Evolutionary conservation across 208 protist species (phyloP), one percentile per base, ranked within the genome.

Genomic region (Plasmodiophora brassicae): DNA sequence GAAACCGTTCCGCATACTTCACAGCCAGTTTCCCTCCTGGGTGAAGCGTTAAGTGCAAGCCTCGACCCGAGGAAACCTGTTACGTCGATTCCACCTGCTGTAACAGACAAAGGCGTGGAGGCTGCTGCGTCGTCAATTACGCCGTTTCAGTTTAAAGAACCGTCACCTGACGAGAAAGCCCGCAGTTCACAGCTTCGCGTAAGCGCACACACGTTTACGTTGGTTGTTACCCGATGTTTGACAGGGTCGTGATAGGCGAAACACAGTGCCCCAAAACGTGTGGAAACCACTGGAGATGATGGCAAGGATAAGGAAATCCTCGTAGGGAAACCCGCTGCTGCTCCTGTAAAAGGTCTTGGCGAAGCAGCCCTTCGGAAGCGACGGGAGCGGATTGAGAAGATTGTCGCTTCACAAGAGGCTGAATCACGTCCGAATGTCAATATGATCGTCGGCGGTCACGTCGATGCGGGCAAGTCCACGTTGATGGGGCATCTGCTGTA

Each of bases 401-500:
- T 78, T 44, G n/a, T 32, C n/a, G n/a, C 32, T n/a, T 38, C 20
- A 38, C 14, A 78, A 38, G 14, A 78, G n/a, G 65, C 5, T 5
- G 20, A 5, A 36, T 38, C 65, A 14, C 10, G 14, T 5, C 20
- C 65, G 65, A 78, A 78, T 32, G 5, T 78, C n/a, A 36, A 32
- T 32, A n/a, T 78, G 65, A 84, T 93, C 72, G 89, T 94, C 45
- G 88, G 91, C 44, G 94, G 94, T 28, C 94, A 95, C 72, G 94
- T 95, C 41, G 94, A 95, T 91, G 90, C 91, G 1, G 94, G 94
- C 0, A 95, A 95, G 87, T 93, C 90, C 20, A 95, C 93, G 0
- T 84, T 94, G 1, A 93, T 92, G 88, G 93, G 93, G 0, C 93
- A 93, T 41, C 45, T 94, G 50, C 86, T 94, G 1, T 50, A 35